Conservation (phyloP, 805 yeast species). For the Metschnikowia lachancei region DNA sequence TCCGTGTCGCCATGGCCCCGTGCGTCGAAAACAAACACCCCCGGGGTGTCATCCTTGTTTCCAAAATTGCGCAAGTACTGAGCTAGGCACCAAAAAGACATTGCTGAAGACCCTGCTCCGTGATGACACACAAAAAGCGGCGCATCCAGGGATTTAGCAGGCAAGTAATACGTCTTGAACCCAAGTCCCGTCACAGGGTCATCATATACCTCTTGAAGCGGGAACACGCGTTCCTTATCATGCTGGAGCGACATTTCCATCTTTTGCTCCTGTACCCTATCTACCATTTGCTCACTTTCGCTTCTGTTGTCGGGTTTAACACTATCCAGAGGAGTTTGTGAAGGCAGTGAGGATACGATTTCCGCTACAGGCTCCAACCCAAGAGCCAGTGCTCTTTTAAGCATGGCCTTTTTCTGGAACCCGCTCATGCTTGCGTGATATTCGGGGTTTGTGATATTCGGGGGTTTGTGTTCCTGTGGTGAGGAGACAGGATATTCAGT, state of each 20-base stretch:
- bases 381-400: constrained; percentile 7
- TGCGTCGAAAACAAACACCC: constrained; percentile 65
- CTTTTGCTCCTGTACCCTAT: background rate
- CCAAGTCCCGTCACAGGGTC: constrained; percentile 11
- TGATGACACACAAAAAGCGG: constrained; percentile 80
- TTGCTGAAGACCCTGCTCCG: constrained; percentile 91
- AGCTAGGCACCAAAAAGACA: constrained; percentile 65
- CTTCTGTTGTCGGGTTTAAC: no score
- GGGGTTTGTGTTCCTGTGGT: no score
- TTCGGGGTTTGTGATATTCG: background rate
- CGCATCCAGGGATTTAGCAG: constrained; percentile 41
- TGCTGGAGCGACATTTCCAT: background rate
- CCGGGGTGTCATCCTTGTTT: constrained; percentile 43
- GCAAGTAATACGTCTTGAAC: constrained; percentile 52
- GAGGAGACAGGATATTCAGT: no score
- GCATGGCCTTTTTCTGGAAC: constrained; percentile 12
- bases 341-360: background rate
- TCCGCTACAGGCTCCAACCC: constrained; percentile 15
- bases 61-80: constrained; percentile 23
- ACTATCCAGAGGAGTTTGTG: no score
- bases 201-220: constrained; percentile 20
- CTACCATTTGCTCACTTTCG: no score
- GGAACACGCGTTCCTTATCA: constrained; percentile 13
- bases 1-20: constrained; percentile 72
- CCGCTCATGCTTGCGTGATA: constrained; percentile 1